These are phyloP conservation scores for Monilinia aucupariae DNA, from an alignment of 2,329 filamentous ascomycete species.

Conservation along the genomic window DNA sequence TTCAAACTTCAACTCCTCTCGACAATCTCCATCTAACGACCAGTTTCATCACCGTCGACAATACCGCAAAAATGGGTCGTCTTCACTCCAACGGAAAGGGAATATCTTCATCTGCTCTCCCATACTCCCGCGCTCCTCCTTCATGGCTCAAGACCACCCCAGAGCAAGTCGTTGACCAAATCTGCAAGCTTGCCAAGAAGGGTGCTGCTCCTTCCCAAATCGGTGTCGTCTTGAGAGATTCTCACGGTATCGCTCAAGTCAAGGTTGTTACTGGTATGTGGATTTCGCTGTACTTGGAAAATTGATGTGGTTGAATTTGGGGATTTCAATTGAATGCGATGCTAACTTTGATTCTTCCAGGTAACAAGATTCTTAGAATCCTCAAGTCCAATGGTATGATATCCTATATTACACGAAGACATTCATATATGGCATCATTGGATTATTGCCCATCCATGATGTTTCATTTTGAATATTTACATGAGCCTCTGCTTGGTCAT, in stretches of 20 bases:
- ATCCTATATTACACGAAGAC: constrained; percentile 23
- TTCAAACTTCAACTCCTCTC: constrained; percentile 13
- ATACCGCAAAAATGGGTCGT: constrained; percentile 70
- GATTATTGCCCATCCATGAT: constrained; percentile 30
- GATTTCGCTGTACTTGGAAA: background rate
- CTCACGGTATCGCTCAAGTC: constrained; percentile 96
- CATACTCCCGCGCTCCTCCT: constrained; percentile 89
- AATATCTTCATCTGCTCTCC: constrained; percentile 91
- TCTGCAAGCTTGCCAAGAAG: constrained; percentile 98
- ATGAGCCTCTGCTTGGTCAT: constrained; percentile 81
- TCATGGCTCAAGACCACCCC: constrained; percentile 99
- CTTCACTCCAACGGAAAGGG: constrained; percentile 99
- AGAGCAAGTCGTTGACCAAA: constrained; percentile 97
- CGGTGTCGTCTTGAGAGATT: constrained; percentile 96
- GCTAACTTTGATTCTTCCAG: constrained; percentile 42
- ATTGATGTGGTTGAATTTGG: background rate
- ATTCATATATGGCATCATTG: constrained; percentile 32
- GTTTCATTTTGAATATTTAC: constrained; percentile 23
- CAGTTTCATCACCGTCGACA: constrained; percentile 22
- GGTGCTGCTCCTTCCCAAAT: constrained; percentile 98
- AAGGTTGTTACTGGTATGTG: constrained; percentile 89
- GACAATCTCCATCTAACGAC: constrained; percentile 18
- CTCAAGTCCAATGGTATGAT: constrained; percentile 94
- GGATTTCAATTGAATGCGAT: background rate
- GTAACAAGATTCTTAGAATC: constrained; percentile 99